Evolutionary conservation across 768 basidiomycete species (phyloP).

Genomic region (Rhizopogon vinicolor): DNA sequence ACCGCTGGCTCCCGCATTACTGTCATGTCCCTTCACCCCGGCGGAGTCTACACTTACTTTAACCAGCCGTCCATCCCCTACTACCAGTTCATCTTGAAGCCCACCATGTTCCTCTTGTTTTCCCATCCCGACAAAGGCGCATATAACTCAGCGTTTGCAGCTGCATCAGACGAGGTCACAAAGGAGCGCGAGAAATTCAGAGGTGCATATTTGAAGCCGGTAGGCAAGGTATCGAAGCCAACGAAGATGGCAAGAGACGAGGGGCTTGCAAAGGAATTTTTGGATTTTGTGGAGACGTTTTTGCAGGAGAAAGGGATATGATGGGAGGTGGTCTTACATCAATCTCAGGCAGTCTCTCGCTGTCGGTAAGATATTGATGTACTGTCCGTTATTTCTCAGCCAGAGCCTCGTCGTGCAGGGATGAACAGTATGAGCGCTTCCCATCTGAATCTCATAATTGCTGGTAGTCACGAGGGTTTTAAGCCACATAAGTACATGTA

Average conservation of each 20-base stretch:
- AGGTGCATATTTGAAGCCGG: conserved; percentile 7
- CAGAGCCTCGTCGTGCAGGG: too few relatives aligned
- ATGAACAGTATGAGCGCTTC: too few relatives aligned
- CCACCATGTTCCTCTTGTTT: conserved; percentile 14
- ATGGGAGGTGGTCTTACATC: background rate
- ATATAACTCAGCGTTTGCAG: conserved; percentile 24
- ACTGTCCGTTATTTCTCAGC: too few relatives aligned
- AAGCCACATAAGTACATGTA: too few relatives aligned
- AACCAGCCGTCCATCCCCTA: background rate
- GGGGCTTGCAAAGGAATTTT: conserved; percentile 22
- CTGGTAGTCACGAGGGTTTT: too few relatives aligned
- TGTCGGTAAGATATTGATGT: too few relatives aligned
- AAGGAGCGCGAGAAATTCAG: conserved; percentile 20
- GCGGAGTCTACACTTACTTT: conserved; percentile 26
- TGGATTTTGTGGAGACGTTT: conserved; percentile 20
- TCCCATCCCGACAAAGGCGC: conserved; percentile 18
- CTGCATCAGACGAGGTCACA: conserved; percentile 19
- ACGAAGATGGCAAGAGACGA: conserved; percentile 12
- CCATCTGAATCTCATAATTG: too few relatives aligned
- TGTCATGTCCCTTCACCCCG: conserved; percentile 25
- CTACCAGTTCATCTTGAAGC: conserved; percentile 15
- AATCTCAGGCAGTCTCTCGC: too few relatives aligned
- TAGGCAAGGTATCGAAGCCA: background rate
- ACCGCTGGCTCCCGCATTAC: conserved; percentile 23
- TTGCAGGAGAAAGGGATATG: conserved; percentile 18